Evolutionary conservation across 495 filamentous ascomycete genomes (phyloP).

Genomic region (Parachaetomium inaequale): DNA sequence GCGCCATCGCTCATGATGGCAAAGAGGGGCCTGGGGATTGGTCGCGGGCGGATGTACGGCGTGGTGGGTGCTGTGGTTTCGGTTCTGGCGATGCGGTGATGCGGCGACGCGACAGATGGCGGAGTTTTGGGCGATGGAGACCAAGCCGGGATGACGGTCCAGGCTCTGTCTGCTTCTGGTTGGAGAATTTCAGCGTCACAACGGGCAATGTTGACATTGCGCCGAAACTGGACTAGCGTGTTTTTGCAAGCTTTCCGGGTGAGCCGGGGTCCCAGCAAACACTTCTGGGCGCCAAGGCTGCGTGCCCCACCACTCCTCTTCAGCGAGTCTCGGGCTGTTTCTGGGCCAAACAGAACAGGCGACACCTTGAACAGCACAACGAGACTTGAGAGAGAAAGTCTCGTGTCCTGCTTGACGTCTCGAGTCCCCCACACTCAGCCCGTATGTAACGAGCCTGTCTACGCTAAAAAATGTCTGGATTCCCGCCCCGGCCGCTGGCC

Average conservation of each 20-base stretch:
- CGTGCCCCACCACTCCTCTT: conserved; percentile 1
- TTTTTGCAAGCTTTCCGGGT: not conserved
- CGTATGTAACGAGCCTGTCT: not conserved
- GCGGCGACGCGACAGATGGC: not conserved
- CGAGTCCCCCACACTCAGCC: not conserved
- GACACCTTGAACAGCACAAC: too few species aligned
- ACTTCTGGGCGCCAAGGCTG: not conserved
- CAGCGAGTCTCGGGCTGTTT: not conserved
- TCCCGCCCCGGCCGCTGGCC: conserved; percentile 53
- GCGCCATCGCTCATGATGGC: conserved; percentile 64
- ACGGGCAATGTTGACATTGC: conserved; percentile 31
- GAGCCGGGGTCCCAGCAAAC: conserved; percentile 15
- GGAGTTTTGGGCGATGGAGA: not conserved
- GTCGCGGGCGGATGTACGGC: not conserved
- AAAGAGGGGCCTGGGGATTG: not conserved
- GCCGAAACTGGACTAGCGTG: conserved; percentile 27
- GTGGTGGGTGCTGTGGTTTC: not conserved
- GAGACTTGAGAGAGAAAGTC: too few species aligned
- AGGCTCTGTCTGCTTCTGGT: too few species aligned
- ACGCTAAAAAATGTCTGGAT: conserved; percentile 33
- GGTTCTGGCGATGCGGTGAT: not conserved
- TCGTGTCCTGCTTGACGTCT: too few species aligned
- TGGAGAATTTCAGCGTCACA: conserved; percentile 30
- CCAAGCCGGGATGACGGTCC: not conserved
- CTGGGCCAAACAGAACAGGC: too few species aligned